Conservation (phyloP, 345 rosid species). For the Cochlearia excelsa region DNA sequence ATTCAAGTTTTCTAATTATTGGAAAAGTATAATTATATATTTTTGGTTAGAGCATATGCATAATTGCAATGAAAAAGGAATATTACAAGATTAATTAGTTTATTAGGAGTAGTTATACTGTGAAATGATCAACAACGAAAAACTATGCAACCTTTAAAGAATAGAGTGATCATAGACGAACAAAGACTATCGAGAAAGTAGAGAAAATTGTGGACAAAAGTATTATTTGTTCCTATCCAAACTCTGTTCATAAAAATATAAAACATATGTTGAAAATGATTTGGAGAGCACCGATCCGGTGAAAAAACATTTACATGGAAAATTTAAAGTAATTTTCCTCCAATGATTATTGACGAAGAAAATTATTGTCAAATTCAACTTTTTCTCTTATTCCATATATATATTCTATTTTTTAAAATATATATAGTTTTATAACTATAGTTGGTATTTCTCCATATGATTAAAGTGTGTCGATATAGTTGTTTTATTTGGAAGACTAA, state of each 20-base stretch:
- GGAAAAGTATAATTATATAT: too few species aligned
- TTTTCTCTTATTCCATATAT: slow-evolving; percentile 8
- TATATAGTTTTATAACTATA: slow-evolving; percentile 8
- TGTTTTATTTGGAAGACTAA: too few species aligned
- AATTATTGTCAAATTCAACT: slow-evolving; percentile 24
- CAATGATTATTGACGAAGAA: slow-evolving; percentile 27
- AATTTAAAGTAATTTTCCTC: slow-evolving; percentile 22
- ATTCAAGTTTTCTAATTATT: too few species aligned
- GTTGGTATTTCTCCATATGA: slow-evolving; percentile 36
- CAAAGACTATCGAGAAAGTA: slow-evolving; percentile 1
- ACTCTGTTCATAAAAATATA: not conserved
- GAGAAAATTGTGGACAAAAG: not conserved
- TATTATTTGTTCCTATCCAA: slow-evolving; percentile 14
- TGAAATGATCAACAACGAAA: too few species aligned
- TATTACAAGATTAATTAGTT: too few species aligned
- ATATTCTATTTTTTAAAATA: not conserved
- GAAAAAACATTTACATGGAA: slow-evolving; percentile 16
- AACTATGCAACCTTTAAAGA: too few species aligned
- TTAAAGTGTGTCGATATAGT: slow-evolving; percentile 17
- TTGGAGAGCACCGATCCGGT: slow-evolving; percentile 17
- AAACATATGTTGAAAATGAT: not conserved
- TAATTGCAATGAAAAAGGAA: too few species aligned
- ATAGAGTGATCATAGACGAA: not conserved
- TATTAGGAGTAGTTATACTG: too few species aligned
- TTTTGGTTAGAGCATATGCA: too few species aligned